These are phyloP conservation scores for Dalechampia spathulata DNA, from an alignment of 441 rosid species.

Conservation along the genomic window DNA sequence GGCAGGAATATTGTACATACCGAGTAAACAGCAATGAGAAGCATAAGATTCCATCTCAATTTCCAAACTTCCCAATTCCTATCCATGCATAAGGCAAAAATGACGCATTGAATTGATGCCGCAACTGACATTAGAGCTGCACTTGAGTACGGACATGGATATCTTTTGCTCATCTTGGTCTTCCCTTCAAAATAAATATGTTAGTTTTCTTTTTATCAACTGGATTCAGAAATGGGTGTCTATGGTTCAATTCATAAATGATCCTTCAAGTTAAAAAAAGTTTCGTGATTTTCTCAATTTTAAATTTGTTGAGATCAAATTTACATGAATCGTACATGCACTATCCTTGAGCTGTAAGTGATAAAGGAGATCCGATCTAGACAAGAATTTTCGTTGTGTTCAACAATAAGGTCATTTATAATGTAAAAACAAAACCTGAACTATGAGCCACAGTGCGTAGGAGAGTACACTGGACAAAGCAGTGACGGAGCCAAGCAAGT, in stretches of 20 bases:
- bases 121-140: conserved; percentile 11
- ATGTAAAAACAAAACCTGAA: conserved; percentile 21
- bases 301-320: too few relatives aligned
- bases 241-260: too few relatives aligned
- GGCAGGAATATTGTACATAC: neutral
- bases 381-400: too few relatives aligned
- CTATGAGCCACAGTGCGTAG: conserved; percentile 23
- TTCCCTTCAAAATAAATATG: neutral
- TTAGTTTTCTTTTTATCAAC: too few relatives aligned
- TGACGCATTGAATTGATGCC: neutral
- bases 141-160: conserved; percentile 1
- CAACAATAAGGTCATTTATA: too few relatives aligned
- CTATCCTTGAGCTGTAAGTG: too few relatives aligned
- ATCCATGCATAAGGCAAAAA: neutral
- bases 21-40: conserved; percentile 6
- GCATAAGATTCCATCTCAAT: conserved; percentile 15
- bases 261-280: too few relatives aligned
- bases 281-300: too few relatives aligned
- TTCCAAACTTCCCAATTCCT: conserved; percentile 15
- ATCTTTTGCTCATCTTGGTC: conserved; percentile 5
- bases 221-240: too few relatives aligned
- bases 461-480: conserved; percentile 17
- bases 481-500: conserved; percentile 12
- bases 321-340: too few relatives aligned
- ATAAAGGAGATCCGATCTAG: too few relatives aligned